Percentiles rank a stretch among this genome's conserved stretches.
Evolutionary conservation across 1,284 basidiomycete genomes (phyloP).

Genomic region (Rhodotorula sp.): DNA sequence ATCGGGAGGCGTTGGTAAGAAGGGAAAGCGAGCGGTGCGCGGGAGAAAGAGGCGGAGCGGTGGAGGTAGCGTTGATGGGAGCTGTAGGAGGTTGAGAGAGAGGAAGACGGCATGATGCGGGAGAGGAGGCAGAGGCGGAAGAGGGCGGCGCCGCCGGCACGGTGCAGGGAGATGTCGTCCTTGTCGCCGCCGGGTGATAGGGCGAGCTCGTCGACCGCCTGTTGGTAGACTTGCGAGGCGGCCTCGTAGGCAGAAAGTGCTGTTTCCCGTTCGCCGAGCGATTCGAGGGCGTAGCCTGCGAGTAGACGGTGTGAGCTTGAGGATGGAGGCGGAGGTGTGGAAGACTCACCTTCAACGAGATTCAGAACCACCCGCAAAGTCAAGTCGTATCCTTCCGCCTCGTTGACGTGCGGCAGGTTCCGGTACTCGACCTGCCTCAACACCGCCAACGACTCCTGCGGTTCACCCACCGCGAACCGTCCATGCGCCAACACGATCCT

Average conservation of each 20-base stretch:
- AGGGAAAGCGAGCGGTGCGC: slow-evolving; percentile 4
- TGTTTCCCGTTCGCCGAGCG: neutral
- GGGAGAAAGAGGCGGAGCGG: slow-evolving; percentile 1
- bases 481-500: slow-evolving; percentile 14
- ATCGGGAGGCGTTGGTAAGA: slow-evolving; percentile 3
- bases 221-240: slow-evolving; percentile 15
- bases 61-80: neutral
- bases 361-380: slow-evolving; percentile 23
- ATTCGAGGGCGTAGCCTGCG: slow-evolving; percentile 20
- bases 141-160: slow-evolving; percentile 22
- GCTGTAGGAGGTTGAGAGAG: slow-evolving; percentile 7
- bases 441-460: neutral
- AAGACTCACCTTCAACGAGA: slow-evolving; percentile 20
- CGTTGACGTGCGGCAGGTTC: neutral
- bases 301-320: neutral
- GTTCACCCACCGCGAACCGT: slow-evolving; percentile 14
- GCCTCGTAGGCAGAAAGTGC: slow-evolving; percentile 6
- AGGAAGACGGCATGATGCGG: neutral
- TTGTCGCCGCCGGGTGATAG: neutral
- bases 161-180: slow-evolving; percentile 29
- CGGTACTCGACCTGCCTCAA: neutral
- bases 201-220: slow-evolving; percentile 9
- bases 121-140: neutral
- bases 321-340: neutral
- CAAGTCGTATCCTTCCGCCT: slow-evolving; percentile 27